Percentiles rank a stretch among this genome's conserved stretches.
Evolutionary conservation across 805 yeast genomes (phyloP).

Genomic region (Candida alai): DNA sequence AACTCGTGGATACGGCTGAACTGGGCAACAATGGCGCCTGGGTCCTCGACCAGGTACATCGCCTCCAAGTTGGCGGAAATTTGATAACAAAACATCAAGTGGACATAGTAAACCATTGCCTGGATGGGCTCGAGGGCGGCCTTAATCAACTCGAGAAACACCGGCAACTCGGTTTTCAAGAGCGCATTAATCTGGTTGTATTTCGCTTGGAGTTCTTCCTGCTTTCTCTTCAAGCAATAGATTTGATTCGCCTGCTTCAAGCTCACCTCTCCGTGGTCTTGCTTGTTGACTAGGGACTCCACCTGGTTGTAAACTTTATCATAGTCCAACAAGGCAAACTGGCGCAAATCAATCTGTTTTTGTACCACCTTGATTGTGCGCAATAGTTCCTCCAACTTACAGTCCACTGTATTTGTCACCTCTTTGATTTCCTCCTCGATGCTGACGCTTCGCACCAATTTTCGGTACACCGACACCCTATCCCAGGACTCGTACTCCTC

Average conservation of each 20-base stretch:
- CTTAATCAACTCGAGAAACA: constrained; percentile 31
- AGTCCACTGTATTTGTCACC: constrained; percentile 9
- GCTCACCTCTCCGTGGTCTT: constrained; percentile 33
- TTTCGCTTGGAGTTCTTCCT: constrained; percentile 16
- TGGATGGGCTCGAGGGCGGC: constrained; percentile 29
- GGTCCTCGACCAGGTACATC: neutral
- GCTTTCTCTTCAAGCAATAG: constrained; percentile 22
- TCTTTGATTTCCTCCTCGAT: constrained; percentile 13
- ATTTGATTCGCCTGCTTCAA: constrained; percentile 26
- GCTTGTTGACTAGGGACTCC: constrained; percentile 26
- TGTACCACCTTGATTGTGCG: constrained; percentile 20
- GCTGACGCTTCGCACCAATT: neutral
- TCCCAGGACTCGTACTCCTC: constrained; percentile 17
- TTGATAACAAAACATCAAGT: constrained; percentile 33
- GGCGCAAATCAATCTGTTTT: constrained; percentile 24
- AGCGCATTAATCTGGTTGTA: constrained; percentile 35
- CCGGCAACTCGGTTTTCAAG: constrained; percentile 47
- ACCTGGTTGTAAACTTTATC: constrained; percentile 29
- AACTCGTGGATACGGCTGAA: too few species aligned
- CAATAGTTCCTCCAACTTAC: constrained; percentile 13
- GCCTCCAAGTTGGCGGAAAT: constrained; percentile 7
- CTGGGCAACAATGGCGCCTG: too few species aligned
- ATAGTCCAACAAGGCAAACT: constrained; percentile 33
- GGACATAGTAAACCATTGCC: constrained; percentile 33
- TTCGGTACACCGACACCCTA: constrained; percentile 4